phyloP scores from a whole-genome alignment of 1,284 basidiomycete genomes.

The Bondarzewia mesenterica region DNA sequence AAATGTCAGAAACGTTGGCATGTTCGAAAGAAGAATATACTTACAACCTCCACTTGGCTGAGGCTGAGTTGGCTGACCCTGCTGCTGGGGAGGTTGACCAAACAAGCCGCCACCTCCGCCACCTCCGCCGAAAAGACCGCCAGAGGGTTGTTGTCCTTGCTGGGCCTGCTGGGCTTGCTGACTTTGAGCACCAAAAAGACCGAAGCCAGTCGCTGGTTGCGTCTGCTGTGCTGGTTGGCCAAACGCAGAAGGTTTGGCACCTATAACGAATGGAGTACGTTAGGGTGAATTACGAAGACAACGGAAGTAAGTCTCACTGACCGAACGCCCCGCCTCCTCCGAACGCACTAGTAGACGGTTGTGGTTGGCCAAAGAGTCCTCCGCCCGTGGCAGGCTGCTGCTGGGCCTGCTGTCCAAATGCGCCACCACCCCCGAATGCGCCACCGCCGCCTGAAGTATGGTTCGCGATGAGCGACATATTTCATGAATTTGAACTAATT shows the following conservation, averaged over 20 bases:
- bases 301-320: neutral
- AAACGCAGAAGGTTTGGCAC: constrained; percentile 29
- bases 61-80: constrained; percentile 6
- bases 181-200: constrained; percentile 26
- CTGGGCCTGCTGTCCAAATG: constrained; percentile 40
- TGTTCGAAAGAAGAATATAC: neutral
- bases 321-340: constrained; percentile 15
- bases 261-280: constrained; percentile 5
- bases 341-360: constrained; percentile 22
- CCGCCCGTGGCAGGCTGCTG: constrained; percentile 28
- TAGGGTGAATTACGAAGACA: neutral
- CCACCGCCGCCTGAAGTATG: constrained; percentile 20
- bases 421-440: constrained; percentile 22
- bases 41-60: constrained; percentile 11
- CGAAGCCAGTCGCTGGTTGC: constrained; percentile 17
- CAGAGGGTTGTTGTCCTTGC: constrained; percentile 21
- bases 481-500: constrained; percentile 15
- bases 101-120: constrained; percentile 31
- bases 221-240: constrained; percentile 18
- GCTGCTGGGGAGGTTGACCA: constrained; percentile 28
- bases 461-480: constrained; percentile 8
- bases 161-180: constrained; percentile 21
- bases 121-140: constrained; percentile 29
- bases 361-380: constrained; percentile 35
- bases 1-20: neutral